Conservation (phyloP, 306 rosid species). For the Alnus glutinosa region DNA sequence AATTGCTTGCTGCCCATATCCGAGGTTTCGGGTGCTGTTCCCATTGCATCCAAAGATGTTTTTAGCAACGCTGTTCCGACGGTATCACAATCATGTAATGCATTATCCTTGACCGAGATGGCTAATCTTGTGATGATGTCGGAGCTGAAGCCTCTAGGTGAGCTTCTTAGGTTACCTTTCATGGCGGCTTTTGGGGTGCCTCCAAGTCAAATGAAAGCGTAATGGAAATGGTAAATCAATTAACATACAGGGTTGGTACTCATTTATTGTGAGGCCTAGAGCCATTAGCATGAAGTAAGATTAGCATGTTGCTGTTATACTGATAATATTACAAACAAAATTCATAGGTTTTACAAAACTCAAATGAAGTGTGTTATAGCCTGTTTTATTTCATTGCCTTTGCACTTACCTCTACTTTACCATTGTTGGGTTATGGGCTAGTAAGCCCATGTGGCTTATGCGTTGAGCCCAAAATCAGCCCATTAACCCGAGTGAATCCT, state of each 20-base stretch:
- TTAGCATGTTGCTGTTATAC: not conserved
- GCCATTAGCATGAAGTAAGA: not conserved
- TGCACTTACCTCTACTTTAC: too few relatives aligned
- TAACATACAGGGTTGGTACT: not conserved
- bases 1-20: constrained; percentile 68
- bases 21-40: constrained; percentile 60
- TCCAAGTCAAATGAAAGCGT: constrained; percentile 22
- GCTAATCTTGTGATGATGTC: constrained; percentile 26
- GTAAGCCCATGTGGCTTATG: too few relatives aligned
- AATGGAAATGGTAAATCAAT: constrained; percentile 27
- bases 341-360: not conserved
- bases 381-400: not conserved
- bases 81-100: constrained; percentile 20
- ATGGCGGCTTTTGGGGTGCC: constrained; percentile 31
- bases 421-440: too few relatives aligned
- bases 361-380: not conserved
- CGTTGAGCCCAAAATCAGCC: too few relatives aligned
- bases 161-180: constrained; percentile 52
- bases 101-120: constrained; percentile 16
- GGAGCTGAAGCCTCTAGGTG: constrained; percentile 44
- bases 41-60: constrained; percentile 30
- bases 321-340: not conserved
- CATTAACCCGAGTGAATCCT: too few relatives aligned
- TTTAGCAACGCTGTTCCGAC: constrained; percentile 8
- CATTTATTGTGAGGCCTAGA: not conserved